Evolutionary conservation across 179 eudicot genomes (phyloP).

Genomic region (Beta corolliflora): DNA sequence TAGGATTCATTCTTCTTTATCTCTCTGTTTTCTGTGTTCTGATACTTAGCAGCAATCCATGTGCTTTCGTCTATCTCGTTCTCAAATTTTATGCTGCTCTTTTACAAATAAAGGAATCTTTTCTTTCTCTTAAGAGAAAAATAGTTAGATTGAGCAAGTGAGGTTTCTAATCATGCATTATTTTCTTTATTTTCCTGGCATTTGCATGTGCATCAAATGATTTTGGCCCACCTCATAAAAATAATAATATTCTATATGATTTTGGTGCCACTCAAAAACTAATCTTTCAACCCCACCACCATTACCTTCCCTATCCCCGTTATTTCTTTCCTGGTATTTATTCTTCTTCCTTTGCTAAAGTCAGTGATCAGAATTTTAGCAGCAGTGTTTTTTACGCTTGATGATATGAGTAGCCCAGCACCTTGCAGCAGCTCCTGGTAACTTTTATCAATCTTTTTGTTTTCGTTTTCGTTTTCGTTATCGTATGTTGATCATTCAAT

Average conservation of each 20-base stretch:
- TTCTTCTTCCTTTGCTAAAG: slow-evolving; percentile 22
- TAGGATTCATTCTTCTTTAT: slow-evolving; percentile 30
- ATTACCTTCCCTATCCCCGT: slow-evolving; percentile 17
- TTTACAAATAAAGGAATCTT: slow-evolving; percentile 7
- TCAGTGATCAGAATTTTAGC: not conserved
- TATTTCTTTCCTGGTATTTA: slow-evolving; percentile 31
- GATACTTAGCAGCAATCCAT: slow-evolving; percentile 39
- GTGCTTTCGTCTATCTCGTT: slow-evolving; percentile 35
- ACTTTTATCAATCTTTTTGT: not conserved
- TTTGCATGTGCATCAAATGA: slow-evolving; percentile 46
- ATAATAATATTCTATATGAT: slow-evolving; percentile 30
- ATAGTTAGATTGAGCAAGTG: not conserved
- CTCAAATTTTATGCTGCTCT: slow-evolving; percentile 39
- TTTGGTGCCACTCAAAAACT: slow-evolving; percentile 33
- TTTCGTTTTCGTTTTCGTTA: not conserved
- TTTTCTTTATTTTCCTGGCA: slow-evolving; percentile 30
- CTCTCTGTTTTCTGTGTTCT: slow-evolving; percentile 21
- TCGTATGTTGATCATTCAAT: not conserved
- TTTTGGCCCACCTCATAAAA: slow-evolving; percentile 39
- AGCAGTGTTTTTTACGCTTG: slow-evolving; percentile 6
- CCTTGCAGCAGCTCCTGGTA: slow-evolving; percentile 39
- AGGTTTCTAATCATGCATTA: slow-evolving; percentile 21
- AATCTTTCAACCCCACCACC: slow-evolving; percentile 39
- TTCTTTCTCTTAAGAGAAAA: not conserved
- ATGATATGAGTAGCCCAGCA: slow-evolving; percentile 39